Evolutionary conservation across 1,139 yeast genomes (phyloP), one percentile per base, ranked within the genome.

Genomic region (Yamadazyma triangularis): DNA sequence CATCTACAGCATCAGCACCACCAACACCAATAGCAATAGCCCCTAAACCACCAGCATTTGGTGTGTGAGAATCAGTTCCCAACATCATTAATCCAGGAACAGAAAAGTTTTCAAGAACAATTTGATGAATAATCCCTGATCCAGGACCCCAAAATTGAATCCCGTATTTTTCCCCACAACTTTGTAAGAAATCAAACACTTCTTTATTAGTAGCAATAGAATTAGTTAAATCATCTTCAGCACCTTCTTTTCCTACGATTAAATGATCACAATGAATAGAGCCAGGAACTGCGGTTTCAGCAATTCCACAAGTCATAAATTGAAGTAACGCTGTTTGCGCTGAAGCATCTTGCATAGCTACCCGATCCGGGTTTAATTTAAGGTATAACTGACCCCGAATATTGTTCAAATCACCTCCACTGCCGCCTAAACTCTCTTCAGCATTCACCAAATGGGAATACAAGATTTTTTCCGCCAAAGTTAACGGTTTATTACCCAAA

Each of bases 111-210:
- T 91, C 98, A 47, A 91, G 70, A 23, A 91, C 96, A 48, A 91
- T 91, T 64, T 91, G 98, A 62, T 91, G 98, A 49, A 91, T 91
- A 48, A 91, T 91, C 51, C 98, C 98, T 9, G 96, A 88, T 31
- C 98, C 98, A 11, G 98, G 97, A 10, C 96, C 96, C 98, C 98
- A 91, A 64, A 91, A 91, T 55, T 86, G 95, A 43, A 91, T 87
- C 39, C 96, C 96, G 56, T 88, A 91, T 60, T 85, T 88, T 47
- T 76, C 82, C 40, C 94, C 94, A 63, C 96, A 87, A 40, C 89
- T 77, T 57, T 84, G 85, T 46, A 91, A 69, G 64, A 91, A 91
- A 53, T 88, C 94, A 54, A 88, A 91, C 29, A 91, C 97, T 59
- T 91, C 98, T 50, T 82, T 79, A 68, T 91, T 91, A 33, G 88